Percentiles rank a stretch among this genome's conserved stretches.
These are phyloP conservation scores for Hypoxylon sp. DNA, from an alignment of 2,329 filamentous ascomycete species.

Conservation along the genomic window DNA sequence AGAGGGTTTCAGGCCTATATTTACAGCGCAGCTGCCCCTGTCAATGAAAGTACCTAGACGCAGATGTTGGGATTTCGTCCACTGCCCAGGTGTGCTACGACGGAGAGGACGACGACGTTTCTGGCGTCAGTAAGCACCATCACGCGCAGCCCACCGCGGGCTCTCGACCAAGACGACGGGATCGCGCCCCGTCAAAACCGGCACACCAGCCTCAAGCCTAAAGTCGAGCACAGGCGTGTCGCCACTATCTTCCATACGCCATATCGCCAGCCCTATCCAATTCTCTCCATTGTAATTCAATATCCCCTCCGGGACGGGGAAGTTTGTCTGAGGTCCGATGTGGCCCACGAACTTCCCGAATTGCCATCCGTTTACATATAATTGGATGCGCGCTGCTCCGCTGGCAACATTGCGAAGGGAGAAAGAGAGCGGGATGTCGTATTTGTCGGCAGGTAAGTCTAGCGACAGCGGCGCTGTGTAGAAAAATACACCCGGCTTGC, in stretches of 20 bases:
- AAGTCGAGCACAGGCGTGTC: constrained; percentile 60
- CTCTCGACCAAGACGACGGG: constrained; percentile 37
- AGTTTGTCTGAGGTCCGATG: constrained; percentile 79
- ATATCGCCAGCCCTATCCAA: constrained; percentile 76
- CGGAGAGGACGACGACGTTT: background rate
- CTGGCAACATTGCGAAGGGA: constrained; percentile 64
- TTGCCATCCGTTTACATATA: constrained; percentile 84
- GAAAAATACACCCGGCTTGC: constrained; percentile 67
- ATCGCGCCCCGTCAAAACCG: constrained; percentile 53
- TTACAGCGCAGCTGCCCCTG: too few species aligned
- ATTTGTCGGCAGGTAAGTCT: constrained; percentile 63
- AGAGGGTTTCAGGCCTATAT: too few species aligned
- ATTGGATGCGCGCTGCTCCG: constrained; percentile 64
- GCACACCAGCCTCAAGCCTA: constrained; percentile 58
- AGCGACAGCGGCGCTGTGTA: constrained; percentile 70
- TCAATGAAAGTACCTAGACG: background rate
- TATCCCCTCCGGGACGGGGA: constrained; percentile 82
- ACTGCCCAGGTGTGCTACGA: too few species aligned
- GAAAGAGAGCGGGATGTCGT: constrained; percentile 74
- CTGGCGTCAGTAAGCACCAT: constrained; percentile 39
- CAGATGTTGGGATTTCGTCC: too few species aligned
- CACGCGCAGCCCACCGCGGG: constrained; percentile 31
- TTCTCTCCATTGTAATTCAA: constrained; percentile 80
- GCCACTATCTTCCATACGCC: constrained; percentile 72
- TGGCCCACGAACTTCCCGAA: constrained; percentile 73